A percentile compares a stretch with the other conserved stretches of the same genome.
Conservation (phyloP, 1,284 basidiomycete species). For the Crucibulum parvulum region DNA sequence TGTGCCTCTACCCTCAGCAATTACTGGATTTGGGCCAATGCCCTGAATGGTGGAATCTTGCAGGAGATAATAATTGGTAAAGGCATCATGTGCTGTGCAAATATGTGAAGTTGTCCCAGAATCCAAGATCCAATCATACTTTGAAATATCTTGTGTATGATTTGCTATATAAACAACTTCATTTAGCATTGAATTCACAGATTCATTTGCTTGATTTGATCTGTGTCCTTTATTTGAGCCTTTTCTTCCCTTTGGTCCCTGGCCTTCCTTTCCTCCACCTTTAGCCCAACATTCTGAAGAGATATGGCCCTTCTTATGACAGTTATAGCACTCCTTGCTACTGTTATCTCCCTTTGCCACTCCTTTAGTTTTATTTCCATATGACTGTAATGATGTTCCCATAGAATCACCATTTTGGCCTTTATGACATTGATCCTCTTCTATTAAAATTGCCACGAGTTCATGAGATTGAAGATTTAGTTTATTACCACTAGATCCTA, state of each 20-base stretch:
- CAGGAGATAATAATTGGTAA: constrained; percentile 2
- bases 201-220: too few relatives aligned
- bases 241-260: constrained; percentile 6
- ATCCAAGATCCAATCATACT: constrained; percentile 9
- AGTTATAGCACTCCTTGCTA: constrained; percentile 18
- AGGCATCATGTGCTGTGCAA: constrained; percentile 1
- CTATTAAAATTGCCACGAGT: not conserved
- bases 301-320: constrained; percentile 21
- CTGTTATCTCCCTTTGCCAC: constrained; percentile 1
- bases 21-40: not conserved
- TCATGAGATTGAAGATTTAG: not conserved
- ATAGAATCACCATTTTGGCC: not conserved
- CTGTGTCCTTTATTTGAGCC: too few relatives aligned
- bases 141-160: constrained; percentile 2
- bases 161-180: constrained; percentile 8
- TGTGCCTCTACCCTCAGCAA: constrained; percentile 5
- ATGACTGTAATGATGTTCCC: not conserved
- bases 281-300: constrained; percentile 27
- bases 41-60: not conserved
- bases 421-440: not conserved
- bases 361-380: not conserved
- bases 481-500: not conserved
- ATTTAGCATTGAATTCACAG: not conserved
- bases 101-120: constrained; percentile 11
- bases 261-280: constrained; percentile 28